A percentile compares a stretch with the other conserved stretches of the same genome.
phyloP scores from a whole-genome alignment of 495 filamentous ascomycete species.

The Penicillium soppii region DNA sequence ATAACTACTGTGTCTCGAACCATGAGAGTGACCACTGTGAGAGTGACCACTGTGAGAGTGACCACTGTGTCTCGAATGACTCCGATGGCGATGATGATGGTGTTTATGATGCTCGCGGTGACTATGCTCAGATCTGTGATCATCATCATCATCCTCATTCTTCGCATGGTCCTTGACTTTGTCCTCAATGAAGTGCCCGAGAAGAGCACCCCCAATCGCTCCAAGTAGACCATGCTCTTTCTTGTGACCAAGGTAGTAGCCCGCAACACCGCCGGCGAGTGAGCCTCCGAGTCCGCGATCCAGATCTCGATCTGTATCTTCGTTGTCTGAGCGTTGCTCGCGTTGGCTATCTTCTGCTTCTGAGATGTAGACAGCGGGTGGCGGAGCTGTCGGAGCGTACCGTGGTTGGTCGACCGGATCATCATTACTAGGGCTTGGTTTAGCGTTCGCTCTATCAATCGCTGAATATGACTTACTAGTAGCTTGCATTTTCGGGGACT shows the following conservation, averaged over 20 bases:
- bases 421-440: slow-evolving; percentile 9
- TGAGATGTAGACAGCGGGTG: slow-evolving; percentile 23
- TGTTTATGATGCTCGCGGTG: slow-evolving; percentile 14
- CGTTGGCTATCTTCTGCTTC: slow-evolving; percentile 11
- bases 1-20: slow-evolving; percentile 17
- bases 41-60: not conserved
- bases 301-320: slow-evolving; percentile 25
- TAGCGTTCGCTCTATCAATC: not conserved
- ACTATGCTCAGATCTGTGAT: no score
- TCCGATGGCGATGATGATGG: slow-evolving; percentile 24
- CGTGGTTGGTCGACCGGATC: slow-evolving; percentile 19
- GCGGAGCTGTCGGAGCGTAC: slow-evolving; percentile 14
- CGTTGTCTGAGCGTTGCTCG: slow-evolving; percentile 10
- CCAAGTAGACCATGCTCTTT: slow-evolving; percentile 48
- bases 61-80: slow-evolving; percentile 26
- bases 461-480: slow-evolving; percentile 48
- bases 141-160: slow-evolving; percentile 13
- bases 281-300: slow-evolving; percentile 46
- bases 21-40: slow-evolving; percentile 14
- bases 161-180: slow-evolving; percentile 35
- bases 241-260: slow-evolving; percentile 48
- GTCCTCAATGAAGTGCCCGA: slow-evolving; percentile 45
- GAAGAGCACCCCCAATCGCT: slow-evolving; percentile 48
- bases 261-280: slow-evolving; percentile 46
- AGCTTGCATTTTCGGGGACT: slow-evolving; percentile 32